phyloP scores from a whole-genome alignment of 148 eudicot genomes.

The Cornus suecica region DNA sequence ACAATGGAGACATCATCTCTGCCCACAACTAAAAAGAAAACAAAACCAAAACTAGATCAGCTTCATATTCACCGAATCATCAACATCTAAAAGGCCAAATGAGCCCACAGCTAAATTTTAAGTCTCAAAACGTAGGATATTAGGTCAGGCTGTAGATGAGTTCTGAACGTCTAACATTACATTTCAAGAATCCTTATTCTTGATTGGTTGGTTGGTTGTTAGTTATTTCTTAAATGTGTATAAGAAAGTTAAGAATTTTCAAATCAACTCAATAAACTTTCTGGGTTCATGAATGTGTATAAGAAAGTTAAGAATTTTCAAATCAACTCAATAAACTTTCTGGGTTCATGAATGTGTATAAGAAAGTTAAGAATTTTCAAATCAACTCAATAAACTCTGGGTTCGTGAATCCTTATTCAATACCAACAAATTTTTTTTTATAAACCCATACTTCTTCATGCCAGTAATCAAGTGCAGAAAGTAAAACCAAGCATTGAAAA shows the following conservation, averaged over 20 bases:
- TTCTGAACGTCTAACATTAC: neutral
- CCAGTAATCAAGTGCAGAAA: neutral
- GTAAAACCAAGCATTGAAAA: neutral
- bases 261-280: too few species aligned
- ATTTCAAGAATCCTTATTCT: too few species aligned
- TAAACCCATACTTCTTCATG: neutral
- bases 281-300: too few species aligned
- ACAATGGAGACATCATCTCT: neutral
- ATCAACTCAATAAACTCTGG: neutral
- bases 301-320: too few species aligned
- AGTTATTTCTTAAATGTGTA: too few species aligned
- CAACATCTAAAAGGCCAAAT: neutral
- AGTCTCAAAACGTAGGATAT: neutral
- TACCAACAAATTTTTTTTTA: neutral
- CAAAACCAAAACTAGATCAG: neutral
- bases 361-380: neutral
- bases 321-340: too few species aligned
- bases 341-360: too few species aligned
- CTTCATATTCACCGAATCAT: neutral
- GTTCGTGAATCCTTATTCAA: neutral
- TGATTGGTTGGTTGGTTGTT: too few species aligned
- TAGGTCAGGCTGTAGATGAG: neutral
- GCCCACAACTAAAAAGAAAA: neutral
- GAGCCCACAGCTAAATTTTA: neutral
- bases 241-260: too few species aligned